phyloP scores from a whole-genome alignment of 2,329 filamentous ascomycete species.

The Stagonosporopsis cucurbitacearum region DNA sequence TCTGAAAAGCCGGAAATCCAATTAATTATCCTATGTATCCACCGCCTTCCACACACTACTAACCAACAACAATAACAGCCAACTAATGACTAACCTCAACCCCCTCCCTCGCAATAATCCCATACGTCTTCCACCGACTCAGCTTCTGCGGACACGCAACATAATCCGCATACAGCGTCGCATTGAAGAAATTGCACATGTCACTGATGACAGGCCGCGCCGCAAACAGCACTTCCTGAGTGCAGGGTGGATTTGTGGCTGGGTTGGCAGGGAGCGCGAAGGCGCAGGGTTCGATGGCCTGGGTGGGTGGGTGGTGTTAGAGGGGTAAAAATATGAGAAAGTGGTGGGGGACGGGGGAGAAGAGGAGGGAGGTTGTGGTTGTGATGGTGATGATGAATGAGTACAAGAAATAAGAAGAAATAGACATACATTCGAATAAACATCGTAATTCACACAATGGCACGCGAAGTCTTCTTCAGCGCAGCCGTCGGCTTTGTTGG shows the following conservation, averaged over 20 bases:
- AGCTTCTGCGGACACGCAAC: constrained; percentile 18
- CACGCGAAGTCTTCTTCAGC: constrained; percentile 32
- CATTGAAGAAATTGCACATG: constrained; percentile 37
- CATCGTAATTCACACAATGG: constrained; percentile 31
- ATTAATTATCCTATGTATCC: too few relatives aligned
- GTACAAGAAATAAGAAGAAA: too few relatives aligned
- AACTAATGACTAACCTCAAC: background rate
- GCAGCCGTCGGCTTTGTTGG: constrained; percentile 30
- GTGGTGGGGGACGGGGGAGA: background rate
- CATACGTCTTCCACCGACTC: constrained; percentile 28
- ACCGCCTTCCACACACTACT: background rate
- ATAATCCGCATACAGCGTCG: constrained; percentile 31
- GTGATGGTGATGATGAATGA: background rate
- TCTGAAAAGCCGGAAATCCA: too few relatives aligned
- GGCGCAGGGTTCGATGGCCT: constrained; percentile 16
- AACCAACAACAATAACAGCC: background rate
- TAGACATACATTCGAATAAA: constrained; percentile 29
- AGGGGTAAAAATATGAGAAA: background rate
- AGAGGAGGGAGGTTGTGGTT: background rate
- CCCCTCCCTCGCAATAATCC: constrained; percentile 21
- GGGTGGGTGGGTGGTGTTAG: background rate
- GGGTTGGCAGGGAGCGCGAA: constrained; percentile 4
- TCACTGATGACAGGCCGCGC: constrained; percentile 30
- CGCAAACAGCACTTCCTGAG: constrained; percentile 11
- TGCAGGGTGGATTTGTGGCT: background rate